These are phyloP conservation scores for Aspergillus homomorphus DNA, from an alignment of 495 filamentous ascomycete species.

Conservation along the genomic window DNA sequence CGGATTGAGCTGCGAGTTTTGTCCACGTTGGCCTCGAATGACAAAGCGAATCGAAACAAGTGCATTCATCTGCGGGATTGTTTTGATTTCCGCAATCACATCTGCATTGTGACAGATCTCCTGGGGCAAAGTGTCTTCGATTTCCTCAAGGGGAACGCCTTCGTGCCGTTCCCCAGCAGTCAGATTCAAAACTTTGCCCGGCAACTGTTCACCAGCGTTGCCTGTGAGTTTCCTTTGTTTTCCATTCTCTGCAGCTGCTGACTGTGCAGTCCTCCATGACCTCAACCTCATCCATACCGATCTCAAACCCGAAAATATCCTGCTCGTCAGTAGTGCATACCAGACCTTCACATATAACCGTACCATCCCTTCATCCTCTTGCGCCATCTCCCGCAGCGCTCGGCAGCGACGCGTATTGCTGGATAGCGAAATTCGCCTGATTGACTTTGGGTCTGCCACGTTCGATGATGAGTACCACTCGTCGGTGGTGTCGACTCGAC, in stretches of 20 bases:
- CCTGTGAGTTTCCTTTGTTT: constrained; percentile 62
- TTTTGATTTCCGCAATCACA: constrained; percentile 96
- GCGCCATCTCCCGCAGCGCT: constrained; percentile 69
- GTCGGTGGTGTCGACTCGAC: constrained; percentile 91
- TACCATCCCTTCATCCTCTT: constrained; percentile 87
- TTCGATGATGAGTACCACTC: constrained; percentile 99
- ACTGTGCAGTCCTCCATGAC: constrained; percentile 79
- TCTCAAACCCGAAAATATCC: constrained; percentile 96
- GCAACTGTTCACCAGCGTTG: constrained; percentile 95
- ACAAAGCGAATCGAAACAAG: constrained; percentile 86
- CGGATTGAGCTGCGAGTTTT: constrained; percentile 92
- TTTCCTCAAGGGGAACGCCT: constrained; percentile 90
- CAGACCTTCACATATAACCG: constrained; percentile 98
- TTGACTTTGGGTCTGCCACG: constrained; percentile 96
- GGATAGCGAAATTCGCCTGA: constrained; percentile 93
- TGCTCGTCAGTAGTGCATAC: constrained; percentile 83
- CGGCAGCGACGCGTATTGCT: constrained; percentile 84
- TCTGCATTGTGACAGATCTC: constrained; percentile 97
- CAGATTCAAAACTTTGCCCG: constrained; percentile 97
- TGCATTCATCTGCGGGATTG: constrained; percentile 97
- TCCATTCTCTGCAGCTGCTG: constrained; percentile 5
- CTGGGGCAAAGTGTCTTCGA: constrained; percentile 97
- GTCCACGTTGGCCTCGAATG: constrained; percentile 84
- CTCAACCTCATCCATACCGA: constrained; percentile 98
- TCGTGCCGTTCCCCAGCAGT: constrained; percentile 97